These are phyloP conservation scores for Candida tropicalis DNA, from an alignment of 1,139 yeast species.

Conservation along the genomic window DNA sequence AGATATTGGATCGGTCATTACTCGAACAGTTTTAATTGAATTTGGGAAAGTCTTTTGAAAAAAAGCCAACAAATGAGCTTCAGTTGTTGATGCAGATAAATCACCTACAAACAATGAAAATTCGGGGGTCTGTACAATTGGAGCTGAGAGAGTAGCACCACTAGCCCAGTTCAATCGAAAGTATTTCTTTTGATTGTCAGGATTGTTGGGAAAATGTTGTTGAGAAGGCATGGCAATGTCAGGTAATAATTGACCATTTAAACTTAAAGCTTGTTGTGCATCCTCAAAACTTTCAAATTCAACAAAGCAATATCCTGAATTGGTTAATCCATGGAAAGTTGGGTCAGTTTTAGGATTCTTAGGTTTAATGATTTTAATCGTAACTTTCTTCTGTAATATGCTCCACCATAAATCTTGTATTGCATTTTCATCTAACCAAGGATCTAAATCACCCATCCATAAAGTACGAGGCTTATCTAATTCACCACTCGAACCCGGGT, in stretches of 20 bases:
- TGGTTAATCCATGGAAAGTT: conserved; percentile 37
- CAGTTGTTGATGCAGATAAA: conserved; percentile 71
- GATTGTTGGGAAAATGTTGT: conserved; percentile 43
- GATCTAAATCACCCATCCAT: conserved; percentile 85
- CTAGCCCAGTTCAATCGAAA: conserved; percentile 78
- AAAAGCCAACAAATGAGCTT: conserved; percentile 65
- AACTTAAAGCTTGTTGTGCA: conserved; percentile 64
- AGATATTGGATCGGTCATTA: conserved; percentile 74
- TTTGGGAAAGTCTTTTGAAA: conserved; percentile 64
- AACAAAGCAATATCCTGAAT: conserved; percentile 75
- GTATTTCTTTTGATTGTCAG: conserved; percentile 58
- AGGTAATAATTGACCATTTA: conserved; percentile 69
- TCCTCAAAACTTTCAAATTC: conserved; percentile 65
- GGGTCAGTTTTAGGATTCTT: conserved; percentile 29
- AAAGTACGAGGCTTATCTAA: conserved; percentile 52
- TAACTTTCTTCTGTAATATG: conserved; percentile 40
- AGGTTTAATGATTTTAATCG: conserved; percentile 58
- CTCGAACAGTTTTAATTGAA: conserved; percentile 67
- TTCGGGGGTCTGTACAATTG: conserved; percentile 54
- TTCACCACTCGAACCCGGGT: conserved; percentile 12
- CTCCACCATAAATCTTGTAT: conserved; percentile 64
- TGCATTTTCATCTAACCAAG: conserved; percentile 66
- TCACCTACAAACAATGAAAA: conserved; percentile 79
- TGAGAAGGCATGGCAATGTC: conserved; percentile 53
- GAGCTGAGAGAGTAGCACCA: conserved; percentile 60